These are phyloP conservation scores for Alternaria viburni DNA, from an alignment of 2,329 filamentous ascomycete species.

Conservation along the genomic window DNA sequence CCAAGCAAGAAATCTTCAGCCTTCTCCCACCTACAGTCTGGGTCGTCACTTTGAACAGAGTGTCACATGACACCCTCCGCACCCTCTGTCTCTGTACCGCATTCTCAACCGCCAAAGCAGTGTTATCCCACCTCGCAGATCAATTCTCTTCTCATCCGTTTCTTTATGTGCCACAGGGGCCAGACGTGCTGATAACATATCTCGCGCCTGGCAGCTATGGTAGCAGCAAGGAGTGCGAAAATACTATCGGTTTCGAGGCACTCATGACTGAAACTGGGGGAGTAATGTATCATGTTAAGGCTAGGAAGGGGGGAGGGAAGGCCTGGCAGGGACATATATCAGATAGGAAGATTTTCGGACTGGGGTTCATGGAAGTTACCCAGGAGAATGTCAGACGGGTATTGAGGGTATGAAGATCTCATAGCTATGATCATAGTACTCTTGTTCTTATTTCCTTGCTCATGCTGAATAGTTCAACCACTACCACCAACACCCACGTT, in stretches of 20 bases:
- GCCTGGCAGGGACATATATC: neutral
- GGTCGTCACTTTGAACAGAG: neutral
- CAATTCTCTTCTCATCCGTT: neutral
- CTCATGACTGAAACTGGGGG: neutral
- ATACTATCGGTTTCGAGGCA: neutral
- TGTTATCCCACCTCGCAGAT: neutral
- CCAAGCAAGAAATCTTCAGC: no score
- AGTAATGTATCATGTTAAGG: neutral
- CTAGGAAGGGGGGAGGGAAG: neutral
- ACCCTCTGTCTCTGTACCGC: neutral
- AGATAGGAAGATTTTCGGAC: neutral
- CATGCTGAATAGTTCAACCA: no score
- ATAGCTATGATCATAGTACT: no score
- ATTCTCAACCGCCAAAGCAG: neutral
- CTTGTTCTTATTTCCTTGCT: no score
- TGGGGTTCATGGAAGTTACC: neutral
- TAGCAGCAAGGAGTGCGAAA: no score
- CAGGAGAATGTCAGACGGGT: neutral
- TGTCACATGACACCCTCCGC: neutral
- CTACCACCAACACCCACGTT: no score
- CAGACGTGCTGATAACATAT: no score
- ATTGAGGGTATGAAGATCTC: neutral
- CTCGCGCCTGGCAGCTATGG: no score
- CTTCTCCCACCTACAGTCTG: neutral
- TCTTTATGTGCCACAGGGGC: no score